Base-by-base conservation (phyloP, 2,329 filamentous ascomycete genomes). In the Geosmithia flava region DNA sequence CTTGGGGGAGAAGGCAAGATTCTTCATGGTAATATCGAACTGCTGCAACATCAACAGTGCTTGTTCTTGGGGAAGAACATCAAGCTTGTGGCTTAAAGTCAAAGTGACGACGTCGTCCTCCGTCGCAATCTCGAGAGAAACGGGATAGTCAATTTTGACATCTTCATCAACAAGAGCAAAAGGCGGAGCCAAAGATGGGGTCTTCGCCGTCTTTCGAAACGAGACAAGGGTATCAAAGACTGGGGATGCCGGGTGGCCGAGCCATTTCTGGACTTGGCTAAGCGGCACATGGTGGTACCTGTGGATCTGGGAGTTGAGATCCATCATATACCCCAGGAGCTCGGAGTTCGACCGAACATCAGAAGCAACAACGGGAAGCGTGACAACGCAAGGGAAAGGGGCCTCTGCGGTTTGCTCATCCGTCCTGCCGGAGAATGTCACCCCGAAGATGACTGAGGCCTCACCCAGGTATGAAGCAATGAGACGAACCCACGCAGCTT, bases 171-270 rank as follows among this genome's bases (percentile, higher is more conserved):
- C 52, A 0, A 85, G 53, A 7, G 68, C 67, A 83, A 86, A 94
- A 0, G 71, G 65, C 3, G 58, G 37, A 1, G 47, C 42, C 1
- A 60, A 49, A 16, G 51, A 45, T 50, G 48, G 37, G 53, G 42
- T 17, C 64, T 53, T 17, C 47, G 65, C 54, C 50, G 70, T 58
- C 53, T 85, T 87, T 58, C 95, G 90, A 57, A 89, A 91, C 0
- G 87, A 84, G 50, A 96, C 79, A 1, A 96, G 70, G 0, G 88
- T 91, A 58, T 96, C 89, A 55, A 96, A 95, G 0, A 93, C 69
- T 1, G 75, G 68, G 7, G 77, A 73, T 20, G 83, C 78, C 0
- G 81, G 69, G 50, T 78, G 72, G 0, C 81, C 81, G 17, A 87
- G 71, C 74, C 82, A 83, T 46, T 75, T 79, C 56, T 94, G 87